Base-by-base conservation (phyloP, 2,329 filamentous ascomycete species). In the Thelonectria discophora region DNA sequence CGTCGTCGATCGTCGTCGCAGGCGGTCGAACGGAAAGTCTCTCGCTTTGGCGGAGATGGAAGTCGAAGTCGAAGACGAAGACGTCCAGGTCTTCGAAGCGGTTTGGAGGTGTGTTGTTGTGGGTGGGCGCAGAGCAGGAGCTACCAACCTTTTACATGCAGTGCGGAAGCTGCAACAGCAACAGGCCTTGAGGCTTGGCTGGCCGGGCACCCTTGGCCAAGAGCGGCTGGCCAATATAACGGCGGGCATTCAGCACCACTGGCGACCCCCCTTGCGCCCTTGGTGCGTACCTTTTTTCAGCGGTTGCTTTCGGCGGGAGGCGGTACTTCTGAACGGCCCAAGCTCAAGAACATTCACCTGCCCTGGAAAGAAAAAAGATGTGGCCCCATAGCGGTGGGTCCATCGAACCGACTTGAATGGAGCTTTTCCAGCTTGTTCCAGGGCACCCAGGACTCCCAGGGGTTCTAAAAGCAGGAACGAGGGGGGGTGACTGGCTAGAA, bases 401-500 rank as follows among this genome's bases (percentile, higher is more conserved):
- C 58, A 52, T 43, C 15, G 18, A 27, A 48, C 21, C 1, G 45
- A 24, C 45, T 32, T 27, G 17, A 27, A 30, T 47, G 45, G 20
- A 24, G 20, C 21, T 20, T 47, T 24, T n/a, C 45, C 43, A 47
- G 27, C 27, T 30, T 30, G 27, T 9, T 10, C 27, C 27, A 30
- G 27, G 21, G 43, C 43, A 34, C 27, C 27, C 27, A 30, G 27
- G 21, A 18, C 43, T 24, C 60, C 57, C 51, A 37, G 34, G 34
- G 34, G 34, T 12, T 37, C 50, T 61, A 58, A 60, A 30, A 55
- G 58, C 60, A 65, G 58, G 63, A 66, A 66, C 63, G 53, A 56
- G 64, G 48, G 50, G 50, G 57, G 62, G 60, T 69, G 65, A 68
- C 51, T 70, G 69, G 68, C 58, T 65, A 40, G 37, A 34, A 55